Evolutionary conservation across 2,329 filamentous ascomycete genomes (phyloP).

Genomic region (Diaporthe ilicicola): DNA sequence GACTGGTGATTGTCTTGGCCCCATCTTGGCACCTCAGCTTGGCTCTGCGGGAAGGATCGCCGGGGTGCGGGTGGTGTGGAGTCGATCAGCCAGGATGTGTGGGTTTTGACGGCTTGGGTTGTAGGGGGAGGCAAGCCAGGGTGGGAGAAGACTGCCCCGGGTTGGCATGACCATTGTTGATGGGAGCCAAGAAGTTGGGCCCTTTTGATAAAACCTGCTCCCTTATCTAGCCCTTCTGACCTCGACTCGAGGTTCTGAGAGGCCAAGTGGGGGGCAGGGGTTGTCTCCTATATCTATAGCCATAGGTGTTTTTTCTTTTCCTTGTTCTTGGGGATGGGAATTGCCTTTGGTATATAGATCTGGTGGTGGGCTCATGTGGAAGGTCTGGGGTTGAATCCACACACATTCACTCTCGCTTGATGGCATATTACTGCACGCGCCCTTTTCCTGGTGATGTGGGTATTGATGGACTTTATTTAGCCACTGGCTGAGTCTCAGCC

Average conservation of each 20-base stretch:
- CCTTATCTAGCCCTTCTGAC: background rate
- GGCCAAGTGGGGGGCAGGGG: background rate
- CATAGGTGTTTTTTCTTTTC: conserved; percentile 18
- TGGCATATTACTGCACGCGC: background rate
- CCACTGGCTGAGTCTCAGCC: too few species aligned
- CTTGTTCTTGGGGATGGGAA: background rate
- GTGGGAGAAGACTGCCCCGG: background rate
- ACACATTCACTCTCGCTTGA: background rate
- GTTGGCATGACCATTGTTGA: background rate
- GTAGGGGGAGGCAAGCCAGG: background rate
- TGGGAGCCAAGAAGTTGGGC: conserved; percentile 23
- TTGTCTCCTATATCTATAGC: background rate
- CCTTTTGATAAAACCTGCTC: background rate
- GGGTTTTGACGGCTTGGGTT: conserved; percentile 3
- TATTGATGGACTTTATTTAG: background rate
- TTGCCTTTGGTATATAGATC: conserved; percentile 10
- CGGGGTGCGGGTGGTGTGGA: background rate
- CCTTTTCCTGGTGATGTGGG: background rate
- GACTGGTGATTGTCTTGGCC: conserved; percentile 15
- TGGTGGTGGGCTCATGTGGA: background rate
- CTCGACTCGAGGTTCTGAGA: background rate
- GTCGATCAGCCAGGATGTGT: conserved; percentile 14
- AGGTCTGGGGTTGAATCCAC: background rate
- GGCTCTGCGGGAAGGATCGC: conserved; percentile 22
- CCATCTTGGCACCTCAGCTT: conserved; percentile 23